Evolutionary conservation across 176 grass and related monocot species (phyloP).

Genomic region (Puya raimondii): DNA sequence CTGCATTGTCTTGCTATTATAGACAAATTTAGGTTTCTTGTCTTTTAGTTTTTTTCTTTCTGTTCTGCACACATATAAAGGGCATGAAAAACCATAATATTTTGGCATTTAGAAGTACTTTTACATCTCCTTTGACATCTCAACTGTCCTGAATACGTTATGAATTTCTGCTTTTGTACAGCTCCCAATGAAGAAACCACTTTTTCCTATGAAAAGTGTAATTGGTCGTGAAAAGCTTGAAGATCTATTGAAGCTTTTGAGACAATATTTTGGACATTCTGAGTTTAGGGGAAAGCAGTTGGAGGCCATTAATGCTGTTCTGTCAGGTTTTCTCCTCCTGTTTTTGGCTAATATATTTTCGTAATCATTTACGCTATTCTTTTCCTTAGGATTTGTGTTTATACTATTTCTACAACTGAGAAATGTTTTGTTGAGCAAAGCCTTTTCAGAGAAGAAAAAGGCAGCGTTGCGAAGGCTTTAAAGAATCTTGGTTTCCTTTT

Average conservation of each 20-base stretch:
- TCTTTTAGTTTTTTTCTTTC: too few relatives aligned
- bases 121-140: background rate
- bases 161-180: background rate
- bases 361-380: background rate
- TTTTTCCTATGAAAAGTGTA: constrained; percentile 42
- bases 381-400: background rate
- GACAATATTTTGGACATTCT: constrained; percentile 62
- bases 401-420: background rate
- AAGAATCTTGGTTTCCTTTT: constrained; percentile 13
- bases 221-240: constrained; percentile 24
- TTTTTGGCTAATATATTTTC: background rate
- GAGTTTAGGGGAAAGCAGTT: constrained; percentile 75
- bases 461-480: background rate
- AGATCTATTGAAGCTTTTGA: constrained; percentile 43
- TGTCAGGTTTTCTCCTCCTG: constrained; percentile 41
- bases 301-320: constrained; percentile 80
- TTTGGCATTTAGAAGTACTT: background rate
- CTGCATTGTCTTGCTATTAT: too few relatives aligned
- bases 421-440: constrained; percentile 1
- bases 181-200: constrained; percentile 57
- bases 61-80: too few relatives aligned
- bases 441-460: too few relatives aligned
- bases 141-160: background rate
- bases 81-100: too few relatives aligned
- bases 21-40: too few relatives aligned